Evolutionary conservation across 305 asterid species (phyloP).

Genomic region (Salvia sclarea): DNA sequence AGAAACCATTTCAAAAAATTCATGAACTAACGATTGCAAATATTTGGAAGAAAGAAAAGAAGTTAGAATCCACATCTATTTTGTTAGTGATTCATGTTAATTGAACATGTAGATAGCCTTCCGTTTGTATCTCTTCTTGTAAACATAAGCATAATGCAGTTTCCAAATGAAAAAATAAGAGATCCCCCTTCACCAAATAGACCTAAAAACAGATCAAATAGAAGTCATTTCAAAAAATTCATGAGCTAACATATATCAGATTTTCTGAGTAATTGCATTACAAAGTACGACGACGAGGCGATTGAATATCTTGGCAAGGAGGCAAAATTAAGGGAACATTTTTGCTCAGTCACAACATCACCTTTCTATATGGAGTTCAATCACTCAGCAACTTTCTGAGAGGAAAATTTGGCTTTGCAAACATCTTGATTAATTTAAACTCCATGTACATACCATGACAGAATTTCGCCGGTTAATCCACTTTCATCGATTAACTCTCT

Average conservation of each 20-base stretch:
- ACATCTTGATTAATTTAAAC: constrained; percentile 36
- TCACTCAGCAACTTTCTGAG: constrained; percentile 3
- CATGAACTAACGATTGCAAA: not conserved
- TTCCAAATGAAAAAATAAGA: not conserved
- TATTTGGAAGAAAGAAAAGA: no score
- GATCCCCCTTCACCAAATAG: not conserved
- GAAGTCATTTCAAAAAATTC: not conserved
- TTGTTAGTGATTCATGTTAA: no score
- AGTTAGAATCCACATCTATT: no score
- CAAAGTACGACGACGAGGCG: not conserved
- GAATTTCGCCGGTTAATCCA: not conserved
- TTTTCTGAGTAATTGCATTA: constrained; percentile 20
- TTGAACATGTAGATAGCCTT: no score
- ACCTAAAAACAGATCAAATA: not conserved
- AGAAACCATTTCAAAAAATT: not conserved
- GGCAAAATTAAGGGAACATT: not conserved
- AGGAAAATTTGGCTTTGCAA: constrained; percentile 19
- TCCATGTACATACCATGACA: constrained; percentile 14
- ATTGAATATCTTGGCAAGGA: not conserved
- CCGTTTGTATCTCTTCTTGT: no score
- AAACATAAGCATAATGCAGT: no score
- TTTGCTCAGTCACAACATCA: constrained; percentile 16
- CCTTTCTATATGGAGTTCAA: constrained; percentile 26
- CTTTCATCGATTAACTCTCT: not conserved
- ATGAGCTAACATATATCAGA: constrained; percentile 11